Evolutionary conservation across 805 yeast species (phyloP), one percentile per base, ranked within the genome.

Genomic region (Danielozyma ontarioensis): DNA sequence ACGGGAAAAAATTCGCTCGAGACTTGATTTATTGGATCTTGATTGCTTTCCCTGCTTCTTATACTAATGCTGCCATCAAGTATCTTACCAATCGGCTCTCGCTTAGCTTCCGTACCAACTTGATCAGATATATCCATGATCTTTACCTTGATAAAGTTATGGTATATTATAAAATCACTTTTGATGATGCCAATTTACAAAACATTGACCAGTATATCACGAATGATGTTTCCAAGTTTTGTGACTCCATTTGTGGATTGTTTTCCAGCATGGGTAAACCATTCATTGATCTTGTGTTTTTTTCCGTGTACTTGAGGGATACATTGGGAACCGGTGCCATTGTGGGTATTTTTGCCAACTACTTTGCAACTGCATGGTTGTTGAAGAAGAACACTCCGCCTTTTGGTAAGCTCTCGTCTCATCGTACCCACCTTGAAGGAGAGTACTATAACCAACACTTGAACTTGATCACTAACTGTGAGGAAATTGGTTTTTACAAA

Each of bases 181-280:
- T 77, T 52, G 82, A 80, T 51, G 61, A 67, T 36, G 52, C 61
- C 29, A 64, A 68, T 30, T 59, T 65, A 29, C 76, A 80, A 41
- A 86, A 86, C 44, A 82, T 86, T 37, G 96, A 88, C 50, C 89
- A 83, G 57, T 87, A 83, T 46, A 81, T 89, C 38, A 82, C 96
- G 2, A 83, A 83, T 37, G 97, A 89, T 58, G 74, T 89, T 24
- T 72, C 83, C 17, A 76, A 79, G 51, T 89, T 89, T 58, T 76
- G 88, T 50, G 85, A 78, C 48, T 77, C 94, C 0, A 75, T 87
- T 17, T 82, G 95, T 28, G 78, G 89, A 0, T 72, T 89, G 30
- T 88, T 87, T 54, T 83, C 96, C 10, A 83, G 80, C 50, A 76
- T 89, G 62, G 97, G 96, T 28, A 89, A 89, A 57, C 97, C 97